Evolutionary conservation across 805 yeast genomes (phyloP).

Genomic region (Ogataea paradorogensis): DNA sequence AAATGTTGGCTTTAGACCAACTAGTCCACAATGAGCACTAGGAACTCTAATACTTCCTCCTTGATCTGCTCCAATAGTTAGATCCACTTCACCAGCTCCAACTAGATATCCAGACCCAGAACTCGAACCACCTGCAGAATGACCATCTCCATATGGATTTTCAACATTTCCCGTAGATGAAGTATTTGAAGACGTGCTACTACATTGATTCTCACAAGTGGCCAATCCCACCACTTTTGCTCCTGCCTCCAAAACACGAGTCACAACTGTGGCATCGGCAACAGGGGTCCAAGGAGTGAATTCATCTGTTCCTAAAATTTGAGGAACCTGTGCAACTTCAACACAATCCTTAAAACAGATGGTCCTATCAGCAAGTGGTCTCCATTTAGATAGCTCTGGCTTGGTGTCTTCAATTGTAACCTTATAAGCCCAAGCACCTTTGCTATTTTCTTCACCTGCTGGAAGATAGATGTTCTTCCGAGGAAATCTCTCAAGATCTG

Average conservation of each 20-base stretch:
- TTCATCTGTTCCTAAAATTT: conserved; percentile 36
- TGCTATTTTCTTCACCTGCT: conserved; percentile 22
- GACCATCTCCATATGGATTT: conserved; percentile 41
- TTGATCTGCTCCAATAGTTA: conserved; percentile 35
- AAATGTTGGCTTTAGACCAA: conserved; percentile 49
- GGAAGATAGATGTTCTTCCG: conserved; percentile 29
- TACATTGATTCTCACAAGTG: conserved; percentile 37
- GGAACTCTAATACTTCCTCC: conserved; percentile 52
- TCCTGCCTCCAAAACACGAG: conserved; percentile 35
- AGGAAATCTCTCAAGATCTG: conserved; percentile 34
- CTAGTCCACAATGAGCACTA: conserved; percentile 34
- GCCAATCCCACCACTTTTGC: conserved; percentile 35
- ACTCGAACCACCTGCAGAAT: conserved; percentile 44
- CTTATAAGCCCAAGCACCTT: conserved; percentile 35
- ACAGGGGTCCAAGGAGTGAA: conserved; percentile 33
- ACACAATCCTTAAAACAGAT: conserved; percentile 37
- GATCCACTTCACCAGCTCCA: conserved; percentile 44
- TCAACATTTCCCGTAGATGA: conserved; percentile 41
- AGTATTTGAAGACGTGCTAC: conserved; percentile 29
- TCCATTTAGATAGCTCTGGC: conserved; percentile 31
- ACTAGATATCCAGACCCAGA: conserved; percentile 46
- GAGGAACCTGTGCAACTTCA: conserved; percentile 36
- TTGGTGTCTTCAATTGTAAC: conserved; percentile 28
- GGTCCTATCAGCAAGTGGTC: conserved; percentile 28
- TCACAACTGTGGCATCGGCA: conserved; percentile 37